phyloP scores from a whole-genome alignment of 768 basidiomycete species.

The Boletus patriciae region DNA sequence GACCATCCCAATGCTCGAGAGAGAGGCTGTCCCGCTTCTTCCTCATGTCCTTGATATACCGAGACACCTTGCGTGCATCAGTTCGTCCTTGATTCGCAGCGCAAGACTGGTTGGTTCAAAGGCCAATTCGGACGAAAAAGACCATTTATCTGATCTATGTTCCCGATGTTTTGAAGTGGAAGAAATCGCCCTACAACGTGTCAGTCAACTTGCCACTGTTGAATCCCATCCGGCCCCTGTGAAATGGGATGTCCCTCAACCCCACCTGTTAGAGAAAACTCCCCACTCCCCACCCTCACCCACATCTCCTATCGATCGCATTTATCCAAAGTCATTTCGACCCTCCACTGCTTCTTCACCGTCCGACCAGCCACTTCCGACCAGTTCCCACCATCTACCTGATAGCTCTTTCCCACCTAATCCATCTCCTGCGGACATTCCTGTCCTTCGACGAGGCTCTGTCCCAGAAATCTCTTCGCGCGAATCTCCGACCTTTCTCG shows the following conservation, averaged over 20 bases:
- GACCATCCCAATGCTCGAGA: slow-evolving; percentile 55
- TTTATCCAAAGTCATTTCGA: slow-evolving; percentile 33
- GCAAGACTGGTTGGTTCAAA: slow-evolving; percentile 44
- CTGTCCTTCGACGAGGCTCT: slow-evolving; percentile 28
- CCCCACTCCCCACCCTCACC: slow-evolving; percentile 22
- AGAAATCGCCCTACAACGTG: slow-evolving; percentile 62
- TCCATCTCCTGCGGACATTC: slow-evolving; percentile 4
- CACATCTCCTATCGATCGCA: slow-evolving; percentile 15
- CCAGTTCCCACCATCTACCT: neutral
- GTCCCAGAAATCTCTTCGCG: slow-evolving; percentile 24
- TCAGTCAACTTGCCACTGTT: slow-evolving; percentile 53
- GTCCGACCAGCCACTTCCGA: slow-evolving; percentile 21
- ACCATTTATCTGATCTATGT: slow-evolving; percentile 55
- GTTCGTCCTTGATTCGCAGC: slow-evolving; percentile 72
- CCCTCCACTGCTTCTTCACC: slow-evolving; percentile 53
- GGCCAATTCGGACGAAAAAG: slow-evolving; percentile 31
- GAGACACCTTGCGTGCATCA: slow-evolving; percentile 72
- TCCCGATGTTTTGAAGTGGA: slow-evolving; percentile 67
- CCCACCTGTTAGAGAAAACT: neutral
- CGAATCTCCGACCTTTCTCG: slow-evolving; percentile 12
- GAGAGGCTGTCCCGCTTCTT: slow-evolving; percentile 69
- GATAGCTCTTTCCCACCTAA: neutral
- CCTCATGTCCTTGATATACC: slow-evolving; percentile 79
- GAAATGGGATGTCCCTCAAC: slow-evolving; percentile 19
- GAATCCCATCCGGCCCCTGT: slow-evolving; percentile 12